A percentile compares a stretch with the other conserved stretches of the same genome.
Conservation (phyloP, 1,284 basidiomycete genomes). For the Moesziomyces parantarcticus region DNA sequence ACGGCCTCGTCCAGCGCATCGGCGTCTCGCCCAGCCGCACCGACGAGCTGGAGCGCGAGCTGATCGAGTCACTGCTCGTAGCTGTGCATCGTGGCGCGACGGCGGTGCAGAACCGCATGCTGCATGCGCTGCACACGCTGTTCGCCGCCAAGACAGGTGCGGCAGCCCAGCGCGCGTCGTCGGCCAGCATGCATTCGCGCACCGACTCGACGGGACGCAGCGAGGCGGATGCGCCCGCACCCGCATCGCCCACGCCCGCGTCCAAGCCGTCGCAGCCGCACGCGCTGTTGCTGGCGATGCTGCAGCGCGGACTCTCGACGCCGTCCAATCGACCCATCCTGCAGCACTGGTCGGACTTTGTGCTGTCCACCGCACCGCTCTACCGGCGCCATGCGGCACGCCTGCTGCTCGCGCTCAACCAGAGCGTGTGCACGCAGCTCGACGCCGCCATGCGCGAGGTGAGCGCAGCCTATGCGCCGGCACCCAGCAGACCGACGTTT, state of each 20-base stretch:
- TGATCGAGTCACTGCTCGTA: conserved; percentile 81
- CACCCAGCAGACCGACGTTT: conserved; percentile 29
- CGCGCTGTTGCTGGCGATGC: conserved; percentile 78
- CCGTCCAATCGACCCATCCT: conserved; percentile 80
- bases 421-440: conserved; percentile 83
- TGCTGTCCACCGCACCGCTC: conserved; percentile 87
- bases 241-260: background rate
- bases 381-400: conserved; percentile 78
- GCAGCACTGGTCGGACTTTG: conserved; percentile 96
- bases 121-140: conserved; percentile 87
- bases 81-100: conserved; percentile 73
- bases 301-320: conserved; percentile 81
- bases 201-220: conserved; percentile 15
- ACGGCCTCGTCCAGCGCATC: conserved; percentile 81
- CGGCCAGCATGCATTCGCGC: conserved; percentile 14
- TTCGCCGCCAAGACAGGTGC: conserved; percentile 32
- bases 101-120: conserved; percentile 77
- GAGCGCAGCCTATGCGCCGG: conserved; percentile 58
- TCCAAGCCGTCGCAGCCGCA: conserved; percentile 35
- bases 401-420: conserved; percentile 81
- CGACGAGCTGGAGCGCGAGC: conserved; percentile 72
- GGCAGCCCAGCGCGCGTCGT: conserved; percentile 12
- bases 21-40: conserved; percentile 76
- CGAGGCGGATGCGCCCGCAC: conserved; percentile 7
- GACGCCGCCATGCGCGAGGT: conserved; percentile 74